Evolutionary conservation across 495 filamentous ascomycete species (phyloP).

Genomic region (Penicillium mononematosum): DNA sequence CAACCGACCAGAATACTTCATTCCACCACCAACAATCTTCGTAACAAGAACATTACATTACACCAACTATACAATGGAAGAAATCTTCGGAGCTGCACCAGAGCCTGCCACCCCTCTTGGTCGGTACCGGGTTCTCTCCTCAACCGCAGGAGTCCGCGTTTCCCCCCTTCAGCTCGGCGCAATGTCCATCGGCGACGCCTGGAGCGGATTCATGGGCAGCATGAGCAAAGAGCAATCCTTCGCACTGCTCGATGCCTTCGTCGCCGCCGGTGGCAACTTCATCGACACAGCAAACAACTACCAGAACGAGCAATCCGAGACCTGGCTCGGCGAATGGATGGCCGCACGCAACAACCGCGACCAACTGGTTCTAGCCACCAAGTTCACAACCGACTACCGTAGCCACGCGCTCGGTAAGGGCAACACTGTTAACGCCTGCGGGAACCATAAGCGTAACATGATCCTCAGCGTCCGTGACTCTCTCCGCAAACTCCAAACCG

Average conservation of each 20-base stretch:
- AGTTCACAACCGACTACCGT: constrained; percentile 52
- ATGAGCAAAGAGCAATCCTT: constrained; percentile 46
- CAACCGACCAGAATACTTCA: neutral
- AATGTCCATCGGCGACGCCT: constrained; percentile 61
- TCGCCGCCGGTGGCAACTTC: constrained; percentile 52
- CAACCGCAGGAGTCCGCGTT: constrained; percentile 57
- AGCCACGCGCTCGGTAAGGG: constrained; percentile 37
- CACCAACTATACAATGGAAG: constrained; percentile 20
- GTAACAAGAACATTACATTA: neutral
- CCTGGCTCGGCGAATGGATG: constrained; percentile 63
- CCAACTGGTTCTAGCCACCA: constrained; percentile 73
- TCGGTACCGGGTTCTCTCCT: constrained; percentile 59
- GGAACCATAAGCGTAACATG: constrained; percentile 55
- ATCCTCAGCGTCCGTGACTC: constrained; percentile 53
- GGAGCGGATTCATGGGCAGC: constrained; percentile 50
- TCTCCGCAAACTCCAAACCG: constrained; percentile 61
- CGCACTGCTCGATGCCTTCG: constrained; percentile 54
- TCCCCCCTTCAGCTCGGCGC: constrained; percentile 61
- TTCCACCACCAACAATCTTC: neutral
- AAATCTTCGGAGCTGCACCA: constrained; percentile 47
- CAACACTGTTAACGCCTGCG: constrained; percentile 53
- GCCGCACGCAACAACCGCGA: constrained; percentile 53
- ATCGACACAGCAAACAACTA: constrained; percentile 58
- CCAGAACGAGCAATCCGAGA: constrained; percentile 53
- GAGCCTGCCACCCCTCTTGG: constrained; percentile 56